phyloP scores from a whole-genome alignment of 192 early-diverging fungal species.

The Chytriomyces confervae region DNA sequence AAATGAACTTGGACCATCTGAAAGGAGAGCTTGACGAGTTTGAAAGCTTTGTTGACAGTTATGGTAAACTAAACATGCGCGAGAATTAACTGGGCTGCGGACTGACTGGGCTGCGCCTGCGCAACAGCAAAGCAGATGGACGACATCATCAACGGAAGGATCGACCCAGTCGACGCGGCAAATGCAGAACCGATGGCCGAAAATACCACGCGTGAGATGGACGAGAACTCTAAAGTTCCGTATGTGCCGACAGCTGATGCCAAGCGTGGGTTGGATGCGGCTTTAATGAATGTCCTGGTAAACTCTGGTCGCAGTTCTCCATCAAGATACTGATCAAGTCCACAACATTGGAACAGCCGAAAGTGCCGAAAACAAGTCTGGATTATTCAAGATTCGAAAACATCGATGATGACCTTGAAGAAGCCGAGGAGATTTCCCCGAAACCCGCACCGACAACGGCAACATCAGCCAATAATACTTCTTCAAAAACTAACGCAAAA shows the following conservation, averaged over 20 bases:
- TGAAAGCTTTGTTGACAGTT: conserved; percentile 21
- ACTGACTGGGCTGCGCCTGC: neutral
- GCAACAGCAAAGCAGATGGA: conserved; percentile 22
- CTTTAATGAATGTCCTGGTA: neutral
- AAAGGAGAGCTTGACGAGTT: conserved; percentile 33
- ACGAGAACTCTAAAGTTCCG: neutral
- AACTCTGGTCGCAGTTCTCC: too few species aligned
- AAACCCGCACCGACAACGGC: neutral
- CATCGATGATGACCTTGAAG: conserved; percentile 17
- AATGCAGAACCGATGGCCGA: neutral
- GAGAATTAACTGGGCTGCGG: neutral
- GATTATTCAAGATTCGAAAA: conserved; percentile 35
- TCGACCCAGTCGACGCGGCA: neutral
- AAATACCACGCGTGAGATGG: neutral
- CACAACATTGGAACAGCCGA: neutral
- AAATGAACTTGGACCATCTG: conserved; percentile 28
- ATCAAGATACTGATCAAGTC: neutral
- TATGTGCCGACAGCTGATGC: too few species aligned
- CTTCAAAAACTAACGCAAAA: neutral
- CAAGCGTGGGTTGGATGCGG: neutral
- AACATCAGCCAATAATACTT: neutral
- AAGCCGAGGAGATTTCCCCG: neutral
- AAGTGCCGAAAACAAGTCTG: conserved; percentile 19
- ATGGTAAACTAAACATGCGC: neutral
- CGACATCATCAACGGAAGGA: conserved; percentile 15